Conservation (phyloP, 176 grass and related monocot species). For the Urochloa ruziziensis region DNA sequence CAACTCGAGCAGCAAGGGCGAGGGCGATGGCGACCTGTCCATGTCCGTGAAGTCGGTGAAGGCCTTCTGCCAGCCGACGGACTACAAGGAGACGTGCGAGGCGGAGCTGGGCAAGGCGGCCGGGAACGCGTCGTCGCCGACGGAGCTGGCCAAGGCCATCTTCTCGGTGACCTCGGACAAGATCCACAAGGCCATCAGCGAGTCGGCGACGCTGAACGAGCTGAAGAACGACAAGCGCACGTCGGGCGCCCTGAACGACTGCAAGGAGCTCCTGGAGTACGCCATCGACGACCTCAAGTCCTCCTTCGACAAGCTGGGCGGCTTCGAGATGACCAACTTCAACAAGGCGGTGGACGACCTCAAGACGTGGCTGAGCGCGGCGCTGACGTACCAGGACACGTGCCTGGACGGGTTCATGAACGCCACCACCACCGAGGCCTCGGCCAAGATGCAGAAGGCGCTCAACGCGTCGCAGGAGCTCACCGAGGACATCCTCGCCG, state of each 20-base stretch:
- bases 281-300: slow-evolving; percentile 65
- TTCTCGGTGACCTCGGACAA: slow-evolving; percentile 58
- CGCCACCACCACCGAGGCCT: slow-evolving; percentile 58
- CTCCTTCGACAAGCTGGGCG: slow-evolving; percentile 59
- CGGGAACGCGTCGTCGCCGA: slow-evolving; percentile 39
- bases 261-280: slow-evolving; percentile 79
- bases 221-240: slow-evolving; percentile 69
- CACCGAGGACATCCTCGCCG: slow-evolving; percentile 71
- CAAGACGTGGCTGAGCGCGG: slow-evolving; percentile 75
- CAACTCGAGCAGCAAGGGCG: background rate
- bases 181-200: slow-evolving; percentile 52
- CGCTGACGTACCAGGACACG: slow-evolving; percentile 74
- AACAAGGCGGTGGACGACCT: slow-evolving; percentile 65
- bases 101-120: slow-evolving; percentile 43
- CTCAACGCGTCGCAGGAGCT: slow-evolving; percentile 74
- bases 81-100: slow-evolving; percentile 76
- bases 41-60: slow-evolving; percentile 60
- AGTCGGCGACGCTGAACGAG: slow-evolving; percentile 47
- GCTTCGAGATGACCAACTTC: slow-evolving; percentile 66
- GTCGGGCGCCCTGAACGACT: slow-evolving; percentile 56
- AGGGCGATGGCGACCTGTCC: slow-evolving; percentile 21
- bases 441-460: slow-evolving; percentile 53
- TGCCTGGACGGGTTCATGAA: slow-evolving; percentile 80
- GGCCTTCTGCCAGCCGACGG: slow-evolving; percentile 63
- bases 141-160: slow-evolving; percentile 52